A percentile compares a stretch with the other conserved stretches of the same genome.
phyloP scores from a whole-genome alignment of 2,329 filamentous ascomycete species.

The Hymenoscyphus scutula region DNA sequence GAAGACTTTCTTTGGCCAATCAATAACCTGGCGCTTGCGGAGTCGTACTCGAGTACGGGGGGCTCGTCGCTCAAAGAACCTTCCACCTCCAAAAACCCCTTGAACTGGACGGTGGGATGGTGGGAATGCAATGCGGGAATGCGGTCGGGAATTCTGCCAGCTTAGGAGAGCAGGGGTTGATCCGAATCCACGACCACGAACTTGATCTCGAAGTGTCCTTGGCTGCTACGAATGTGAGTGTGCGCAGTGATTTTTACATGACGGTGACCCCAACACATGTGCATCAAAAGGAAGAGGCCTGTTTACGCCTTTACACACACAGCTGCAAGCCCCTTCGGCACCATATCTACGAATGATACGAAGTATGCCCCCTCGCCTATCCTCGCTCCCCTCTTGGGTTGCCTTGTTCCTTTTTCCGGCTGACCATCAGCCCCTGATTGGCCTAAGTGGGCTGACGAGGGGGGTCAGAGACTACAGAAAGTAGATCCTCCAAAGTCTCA shows the following conservation, averaged over 20 bases:
- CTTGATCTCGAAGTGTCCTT: neutral
- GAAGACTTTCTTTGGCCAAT: neutral
- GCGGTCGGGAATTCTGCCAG: slow-evolving; percentile 10
- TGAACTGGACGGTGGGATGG: slow-evolving; percentile 4
- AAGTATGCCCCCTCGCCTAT: neutral
- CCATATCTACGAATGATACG: neutral
- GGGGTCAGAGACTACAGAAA: neutral
- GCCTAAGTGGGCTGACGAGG: neutral
- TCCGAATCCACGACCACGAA: slow-evolving; percentile 1
- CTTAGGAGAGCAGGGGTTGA: neutral
- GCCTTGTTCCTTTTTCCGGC: neutral
- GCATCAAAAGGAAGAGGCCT: neutral
- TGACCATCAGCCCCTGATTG: neutral
- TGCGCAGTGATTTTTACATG: neutral
- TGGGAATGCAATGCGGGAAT: slow-evolving; percentile 5
- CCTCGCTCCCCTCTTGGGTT: neutral
- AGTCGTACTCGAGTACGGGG: neutral
- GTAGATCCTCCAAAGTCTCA: slow-evolving; percentile 1
- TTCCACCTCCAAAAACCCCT: neutral
- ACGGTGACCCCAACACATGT: no score
- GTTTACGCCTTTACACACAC: neutral
- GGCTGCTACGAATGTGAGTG: slow-evolving; percentile 4
- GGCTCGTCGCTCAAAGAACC: neutral
- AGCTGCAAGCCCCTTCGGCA: neutral
- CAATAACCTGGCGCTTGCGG: slow-evolving; percentile 4